Conservation (phyloP, 208 protist genomes). For the Leishmania aethiopica region DNA sequence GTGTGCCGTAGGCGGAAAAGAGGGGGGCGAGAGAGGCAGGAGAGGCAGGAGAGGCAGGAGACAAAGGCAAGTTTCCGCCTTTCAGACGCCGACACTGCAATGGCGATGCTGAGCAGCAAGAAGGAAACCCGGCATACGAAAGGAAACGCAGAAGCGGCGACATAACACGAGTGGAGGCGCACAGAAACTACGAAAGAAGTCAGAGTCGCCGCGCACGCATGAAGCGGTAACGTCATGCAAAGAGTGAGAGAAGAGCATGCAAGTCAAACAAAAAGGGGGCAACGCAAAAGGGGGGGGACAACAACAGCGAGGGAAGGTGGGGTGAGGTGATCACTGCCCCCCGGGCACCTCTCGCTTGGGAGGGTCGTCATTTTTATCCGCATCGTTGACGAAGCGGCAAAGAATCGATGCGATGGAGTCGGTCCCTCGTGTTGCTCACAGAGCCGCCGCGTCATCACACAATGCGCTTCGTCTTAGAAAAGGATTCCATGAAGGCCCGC, state of each 20-base stretch:
- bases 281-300: background rate
- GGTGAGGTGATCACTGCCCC: background rate
- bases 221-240: background rate
- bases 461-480: slow-evolving; percentile 31
- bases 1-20: background rate
- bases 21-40: background rate
- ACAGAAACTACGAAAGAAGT: background rate
- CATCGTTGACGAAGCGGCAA: background rate
- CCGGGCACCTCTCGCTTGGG: background rate
- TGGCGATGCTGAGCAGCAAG: background rate
- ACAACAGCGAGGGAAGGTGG: background rate
- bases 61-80: background rate
- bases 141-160: background rate
- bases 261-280: background rate
- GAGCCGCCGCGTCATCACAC: background rate
- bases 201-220: background rate
- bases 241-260: background rate
- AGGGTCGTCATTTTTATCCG: background rate
- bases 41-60: background rate
- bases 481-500: slow-evolving; percentile 51
- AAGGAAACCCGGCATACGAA: background rate
- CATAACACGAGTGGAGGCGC: background rate
- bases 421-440: background rate
- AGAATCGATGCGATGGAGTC: background rate
- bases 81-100: background rate